These are phyloP conservation scores for Phytophthora cajani DNA, from an alignment of 352 stramenopile species.

Conservation along the genomic window DNA sequence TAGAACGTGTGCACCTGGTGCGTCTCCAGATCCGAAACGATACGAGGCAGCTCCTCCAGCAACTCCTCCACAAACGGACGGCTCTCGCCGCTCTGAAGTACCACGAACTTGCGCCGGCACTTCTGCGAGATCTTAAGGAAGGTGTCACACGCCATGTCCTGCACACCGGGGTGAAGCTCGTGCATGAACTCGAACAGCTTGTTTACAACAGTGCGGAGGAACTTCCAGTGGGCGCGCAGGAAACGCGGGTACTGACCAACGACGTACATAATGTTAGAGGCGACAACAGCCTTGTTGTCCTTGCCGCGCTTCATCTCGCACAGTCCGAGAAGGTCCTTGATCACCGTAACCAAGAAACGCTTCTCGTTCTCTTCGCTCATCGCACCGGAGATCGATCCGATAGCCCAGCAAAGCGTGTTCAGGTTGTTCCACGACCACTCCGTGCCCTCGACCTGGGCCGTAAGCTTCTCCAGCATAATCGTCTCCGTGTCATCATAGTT, in stretches of 20 bases:
- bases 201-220: slow-evolving; percentile 99
- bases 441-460: slow-evolving; percentile 87
- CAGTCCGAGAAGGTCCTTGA: slow-evolving; percentile 98
- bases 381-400: slow-evolving; percentile 98
- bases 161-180: slow-evolving; percentile 98
- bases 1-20: slow-evolving; percentile 99
- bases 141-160: slow-evolving; percentile 99
- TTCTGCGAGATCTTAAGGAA: slow-evolving; percentile 99
- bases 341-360: slow-evolving; percentile 99
- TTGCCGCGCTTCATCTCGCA: slow-evolving; percentile 99
- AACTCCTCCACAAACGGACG: slow-evolving; percentile 98
- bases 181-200: slow-evolving; percentile 99
- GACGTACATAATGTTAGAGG: slow-evolving; percentile 99
- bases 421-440: slow-evolving; percentile 97
- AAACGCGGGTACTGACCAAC: slow-evolving; percentile 99
- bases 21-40: slow-evolving; percentile 98
- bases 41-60: slow-evolving; percentile 93
- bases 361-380: slow-evolving; percentile 99
- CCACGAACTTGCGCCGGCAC: slow-evolving; percentile 98
- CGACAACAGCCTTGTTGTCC: slow-evolving; percentile 99
- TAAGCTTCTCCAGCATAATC: slow-evolving; percentile 99
- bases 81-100: slow-evolving; percentile 93
- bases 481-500: slow-evolving; percentile 99
- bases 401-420: slow-evolving; percentile 99
- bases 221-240: slow-evolving; percentile 99